Base-by-base conservation (phyloP, 495 filamentous ascomycete species). In the Lepidopterella palustris region DNA sequence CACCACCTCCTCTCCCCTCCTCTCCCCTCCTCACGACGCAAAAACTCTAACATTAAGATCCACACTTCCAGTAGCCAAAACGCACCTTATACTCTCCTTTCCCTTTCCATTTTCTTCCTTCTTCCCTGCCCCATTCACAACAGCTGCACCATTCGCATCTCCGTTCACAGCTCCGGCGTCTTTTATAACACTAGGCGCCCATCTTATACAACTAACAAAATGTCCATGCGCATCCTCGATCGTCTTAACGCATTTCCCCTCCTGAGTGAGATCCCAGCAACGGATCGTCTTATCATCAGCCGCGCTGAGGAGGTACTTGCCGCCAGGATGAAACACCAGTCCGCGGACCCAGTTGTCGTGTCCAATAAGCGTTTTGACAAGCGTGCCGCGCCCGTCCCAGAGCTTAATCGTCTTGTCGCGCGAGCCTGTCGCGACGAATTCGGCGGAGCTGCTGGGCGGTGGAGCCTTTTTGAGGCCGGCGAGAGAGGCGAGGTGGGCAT, bases 321-420 rank as follows among this genome's bases (percentile, higher is more conserved):
- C 93, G 2, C 90, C 91, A 0, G 93, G 93, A 64, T 98, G 93
- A 71, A 95, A 98, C 18, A 90, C 84, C 11, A 97, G 68, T 1
- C 79, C 87, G 9, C 90, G 83, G 0, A 98, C 87, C 93, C 93
- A 98, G 70, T 97, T 98, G 71, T 98, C 93, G 67, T 98, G 93
- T 2, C 93, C 93, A 1, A 86, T 72, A 6, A 97, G 78, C 1
- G 88, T 95, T 72, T 91, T 97, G 65, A 98, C 85, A 50, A 89
- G 78, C 11, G 87, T 89, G 9, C 93, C 93, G 50, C 91, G 80
- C 4, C 84, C 79, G 71, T 96, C 90, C 92, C 92, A 97, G 11
- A 98, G 71, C 68, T 85, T 85, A 66, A 98, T 95, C 0, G 84
- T 89, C 73, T 96, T 97, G 69, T 98, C 93, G 67, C 93, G 79